Evolutionary conservation across 73 alveolate species (phyloP).

Genomic region (Paramecium pentaurelia): DNA sequence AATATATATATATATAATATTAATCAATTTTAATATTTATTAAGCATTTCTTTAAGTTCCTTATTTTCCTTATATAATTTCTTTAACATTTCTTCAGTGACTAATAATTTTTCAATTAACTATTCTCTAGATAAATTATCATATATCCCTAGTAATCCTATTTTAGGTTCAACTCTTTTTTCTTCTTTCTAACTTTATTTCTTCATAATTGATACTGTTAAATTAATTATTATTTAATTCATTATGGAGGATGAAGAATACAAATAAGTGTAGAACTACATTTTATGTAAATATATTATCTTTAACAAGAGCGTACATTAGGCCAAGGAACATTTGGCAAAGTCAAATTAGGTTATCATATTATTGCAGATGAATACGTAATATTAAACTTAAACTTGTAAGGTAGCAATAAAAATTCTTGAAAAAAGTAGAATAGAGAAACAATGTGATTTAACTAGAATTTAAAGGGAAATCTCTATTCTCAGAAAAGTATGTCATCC

Average conservation of each 20-base stretch:
- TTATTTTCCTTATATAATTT: neutral
- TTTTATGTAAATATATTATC: neutral
- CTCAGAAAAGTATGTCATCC: neutral
- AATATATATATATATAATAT: neutral
- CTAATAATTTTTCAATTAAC: neutral
- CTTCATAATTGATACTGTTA: neutral
- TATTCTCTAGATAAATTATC: neutral
- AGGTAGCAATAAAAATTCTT: conserved; percentile 50
- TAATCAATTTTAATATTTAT: neutral
- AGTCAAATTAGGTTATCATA: conserved; percentile 6
- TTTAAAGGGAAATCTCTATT: conserved; percentile 39
- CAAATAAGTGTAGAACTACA: neutral
- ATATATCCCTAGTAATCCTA: neutral
- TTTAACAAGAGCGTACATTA: neutral
- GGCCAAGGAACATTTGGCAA: conserved; percentile 38
- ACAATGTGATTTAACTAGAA: conserved; percentile 29
- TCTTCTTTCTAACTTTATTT: neutral
- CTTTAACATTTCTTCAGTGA: neutral
- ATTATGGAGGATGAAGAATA: neutral
- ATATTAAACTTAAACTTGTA: neutral
- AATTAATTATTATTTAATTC: neutral
- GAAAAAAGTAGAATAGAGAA: conserved; percentile 37
- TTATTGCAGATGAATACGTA: conserved; percentile 9
- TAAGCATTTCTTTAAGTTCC: neutral
- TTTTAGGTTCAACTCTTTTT: neutral